These are phyloP conservation scores for Pestalotiopsis sp. DNA, from an alignment of 2,329 filamentous ascomycete species.

Conservation along the genomic window DNA sequence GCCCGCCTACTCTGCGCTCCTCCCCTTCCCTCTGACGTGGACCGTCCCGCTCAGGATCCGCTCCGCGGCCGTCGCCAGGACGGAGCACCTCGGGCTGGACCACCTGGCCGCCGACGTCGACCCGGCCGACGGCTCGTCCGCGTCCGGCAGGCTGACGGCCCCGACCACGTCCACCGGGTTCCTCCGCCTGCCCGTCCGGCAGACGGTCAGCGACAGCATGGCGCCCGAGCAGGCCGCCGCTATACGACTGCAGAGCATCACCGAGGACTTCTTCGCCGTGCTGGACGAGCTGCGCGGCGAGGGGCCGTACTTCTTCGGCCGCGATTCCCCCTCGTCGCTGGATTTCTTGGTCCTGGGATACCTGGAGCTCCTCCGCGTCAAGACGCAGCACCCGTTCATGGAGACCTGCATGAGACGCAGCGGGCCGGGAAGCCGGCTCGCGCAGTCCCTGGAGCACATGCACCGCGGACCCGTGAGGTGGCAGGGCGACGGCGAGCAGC, in stretches of 20 bases:
- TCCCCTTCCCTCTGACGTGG: constrained; percentile 88
- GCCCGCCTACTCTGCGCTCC: constrained; percentile 75
- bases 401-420: constrained; percentile 23
- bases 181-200: constrained; percentile 31
- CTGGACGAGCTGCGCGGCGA: constrained; percentile 62
- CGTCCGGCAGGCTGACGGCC: constrained; percentile 33
- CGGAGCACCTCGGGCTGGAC: constrained; percentile 68
- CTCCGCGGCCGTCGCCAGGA: constrained; percentile 67
- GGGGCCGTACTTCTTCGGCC: constrained; percentile 54
- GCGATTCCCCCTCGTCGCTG: constrained; percentile 54
- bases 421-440: constrained; percentile 23
- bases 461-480: constrained; percentile 6
- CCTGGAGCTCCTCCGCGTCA: constrained; percentile 67
- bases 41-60: constrained; percentile 75
- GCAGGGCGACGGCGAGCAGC: constrained; percentile 9
- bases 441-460: constrained; percentile 21
- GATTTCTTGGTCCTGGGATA: constrained; percentile 85
- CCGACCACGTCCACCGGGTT: constrained; percentile 33
- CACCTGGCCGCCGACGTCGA: constrained; percentile 62
- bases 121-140: constrained; percentile 30
- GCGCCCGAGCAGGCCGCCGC: constrained; percentile 68
- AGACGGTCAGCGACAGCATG: constrained; percentile 44
- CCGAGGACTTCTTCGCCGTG: constrained; percentile 70
- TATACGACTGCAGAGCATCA: constrained; percentile 75
- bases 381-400: constrained; percentile 47